Evolutionary conservation across 441 rosid genomes (phyloP).

Genomic region (Populus hybrid): DNA sequence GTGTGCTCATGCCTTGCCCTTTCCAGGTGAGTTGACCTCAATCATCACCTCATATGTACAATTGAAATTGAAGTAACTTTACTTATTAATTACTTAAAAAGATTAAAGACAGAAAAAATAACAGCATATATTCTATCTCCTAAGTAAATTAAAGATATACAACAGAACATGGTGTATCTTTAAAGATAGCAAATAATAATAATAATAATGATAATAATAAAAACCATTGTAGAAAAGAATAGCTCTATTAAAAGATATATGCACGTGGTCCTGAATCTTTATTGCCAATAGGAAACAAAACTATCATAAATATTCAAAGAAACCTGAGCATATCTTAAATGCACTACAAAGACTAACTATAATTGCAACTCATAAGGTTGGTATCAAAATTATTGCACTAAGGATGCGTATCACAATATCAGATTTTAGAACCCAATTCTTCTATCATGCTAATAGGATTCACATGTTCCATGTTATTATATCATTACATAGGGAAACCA

Average conservation of each 20-base stretch:
- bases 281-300: background rate
- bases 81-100: background rate
- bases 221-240: background rate
- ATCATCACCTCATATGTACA: slow-evolving; percentile 8
- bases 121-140: background rate
- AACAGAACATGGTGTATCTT: background rate
- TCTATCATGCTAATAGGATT: background rate
- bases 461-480: background rate
- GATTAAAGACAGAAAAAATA: background rate
- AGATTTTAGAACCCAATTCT: background rate
- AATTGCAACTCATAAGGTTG: background rate
- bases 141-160: background rate
- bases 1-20: slow-evolving; percentile 62
- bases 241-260: background rate
- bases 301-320: background rate
- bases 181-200: background rate
- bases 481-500: background rate
- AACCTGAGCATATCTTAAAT: background rate
- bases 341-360: background rate
- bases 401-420: background rate
- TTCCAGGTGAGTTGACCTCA: slow-evolving; percentile 41
- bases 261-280: background rate
- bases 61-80: background rate
- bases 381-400: background rate
- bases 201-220: background rate